A percentile compares a stretch with the other conserved stretches of the same genome.
Conservation (phyloP, 441 rosid species). For the Brassica hybrid region DNA sequence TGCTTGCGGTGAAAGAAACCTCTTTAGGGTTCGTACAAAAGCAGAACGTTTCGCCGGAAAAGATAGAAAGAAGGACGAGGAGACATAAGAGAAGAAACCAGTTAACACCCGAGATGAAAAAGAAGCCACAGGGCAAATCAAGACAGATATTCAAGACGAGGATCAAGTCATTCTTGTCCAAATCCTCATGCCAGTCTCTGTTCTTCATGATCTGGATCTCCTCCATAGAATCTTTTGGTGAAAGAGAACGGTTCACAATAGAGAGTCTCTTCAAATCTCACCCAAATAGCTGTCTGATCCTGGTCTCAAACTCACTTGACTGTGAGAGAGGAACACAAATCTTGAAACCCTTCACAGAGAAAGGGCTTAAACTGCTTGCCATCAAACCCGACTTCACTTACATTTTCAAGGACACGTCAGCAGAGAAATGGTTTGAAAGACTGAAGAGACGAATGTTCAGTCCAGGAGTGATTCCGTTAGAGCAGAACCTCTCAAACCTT, state of each 20-base stretch:
- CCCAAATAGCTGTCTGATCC: conserved; percentile 59
- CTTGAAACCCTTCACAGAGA: conserved; percentile 55
- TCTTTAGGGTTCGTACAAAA: conserved; percentile 45
- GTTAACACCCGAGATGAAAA: conserved; percentile 35
- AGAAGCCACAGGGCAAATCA: conserved; percentile 34
- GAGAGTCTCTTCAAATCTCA: conserved; percentile 73
- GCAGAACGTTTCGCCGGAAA: conserved; percentile 27
- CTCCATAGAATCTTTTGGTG: conserved; percentile 60
- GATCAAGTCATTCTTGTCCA: conserved; percentile 54
- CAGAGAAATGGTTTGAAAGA: conserved; percentile 62
- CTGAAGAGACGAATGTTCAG: conserved; percentile 58
- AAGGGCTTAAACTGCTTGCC: conserved; percentile 55
- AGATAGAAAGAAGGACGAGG: conserved; percentile 34
- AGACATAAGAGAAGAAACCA: conserved; percentile 14
- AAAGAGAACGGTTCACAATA: conserved; percentile 58
- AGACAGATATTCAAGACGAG: conserved; percentile 47
- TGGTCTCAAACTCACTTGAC: conserved; percentile 76
- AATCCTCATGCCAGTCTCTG: conserved; percentile 56
- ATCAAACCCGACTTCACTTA: conserved; percentile 66
- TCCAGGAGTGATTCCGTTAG: conserved; percentile 78
- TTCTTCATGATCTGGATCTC: conserved; percentile 97
- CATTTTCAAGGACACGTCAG: conserved; percentile 62
- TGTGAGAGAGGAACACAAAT: conserved; percentile 51
- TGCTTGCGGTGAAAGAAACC: conserved; percentile 64
- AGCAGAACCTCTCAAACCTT: conserved; percentile 87